Evolutionary conservation across 768 basidiomycete genomes (phyloP).

Genomic region (Boletus subparvulus): DNA sequence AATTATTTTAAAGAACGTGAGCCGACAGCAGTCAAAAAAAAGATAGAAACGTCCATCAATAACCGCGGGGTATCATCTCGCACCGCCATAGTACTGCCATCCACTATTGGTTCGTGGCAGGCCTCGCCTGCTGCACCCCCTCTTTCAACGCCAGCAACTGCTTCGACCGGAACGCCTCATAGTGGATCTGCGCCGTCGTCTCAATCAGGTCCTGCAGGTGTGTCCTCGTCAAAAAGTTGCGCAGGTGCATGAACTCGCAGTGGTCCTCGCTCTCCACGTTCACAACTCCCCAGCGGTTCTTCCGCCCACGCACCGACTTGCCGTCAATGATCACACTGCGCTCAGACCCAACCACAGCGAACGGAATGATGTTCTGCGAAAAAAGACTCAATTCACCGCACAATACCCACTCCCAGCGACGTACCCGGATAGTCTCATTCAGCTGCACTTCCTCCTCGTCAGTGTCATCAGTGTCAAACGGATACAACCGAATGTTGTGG

Average conservation of each 20-base stretch:
- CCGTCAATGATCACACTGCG: constrained; percentile 94
- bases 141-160: constrained; percentile 97
- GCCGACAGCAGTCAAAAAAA: background rate
- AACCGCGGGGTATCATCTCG: constrained; percentile 16
- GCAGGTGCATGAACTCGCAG: constrained; percentile 97
- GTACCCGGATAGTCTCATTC: constrained; percentile 86
- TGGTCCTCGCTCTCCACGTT: constrained; percentile 96
- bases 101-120: constrained; percentile 38
- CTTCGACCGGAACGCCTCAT: constrained; percentile 99
- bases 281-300: constrained; percentile 98
- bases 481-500: constrained; percentile 93
- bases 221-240: constrained; percentile 96
- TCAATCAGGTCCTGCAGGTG: constrained; percentile 98
- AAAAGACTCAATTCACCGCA: background rate
- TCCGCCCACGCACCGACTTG: constrained; percentile 90
- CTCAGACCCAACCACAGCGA: constrained; percentile 97
- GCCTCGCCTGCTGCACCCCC: constrained; percentile 70
- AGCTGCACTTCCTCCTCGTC: constrained; percentile 90
- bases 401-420: constrained; percentile 27
- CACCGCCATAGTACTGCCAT: background rate
- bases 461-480: constrained; percentile 94
- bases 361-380: constrained; percentile 85
- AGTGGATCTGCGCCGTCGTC: constrained; percentile 98
- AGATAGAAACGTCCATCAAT: background rate
- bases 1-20: constrained; percentile 16